Percentiles rank a stretch among this genome's conserved stretches.
phyloP scores from a whole-genome alignment of 164 flowering plant genomes.

The Piper longum region DNA sequence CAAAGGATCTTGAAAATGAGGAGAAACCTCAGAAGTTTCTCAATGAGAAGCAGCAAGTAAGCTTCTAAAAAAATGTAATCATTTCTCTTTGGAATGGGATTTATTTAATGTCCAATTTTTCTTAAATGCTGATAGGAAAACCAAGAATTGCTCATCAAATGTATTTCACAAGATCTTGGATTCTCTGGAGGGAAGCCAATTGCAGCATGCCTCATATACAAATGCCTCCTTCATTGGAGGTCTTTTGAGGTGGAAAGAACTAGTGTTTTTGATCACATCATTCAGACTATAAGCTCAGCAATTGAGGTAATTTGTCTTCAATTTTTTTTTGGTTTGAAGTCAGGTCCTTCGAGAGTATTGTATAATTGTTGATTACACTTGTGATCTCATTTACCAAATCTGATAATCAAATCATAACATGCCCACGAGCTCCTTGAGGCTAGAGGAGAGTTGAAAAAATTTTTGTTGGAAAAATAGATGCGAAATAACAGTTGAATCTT shows the following conservation, averaged over 20 bases:
- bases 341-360: not conserved
- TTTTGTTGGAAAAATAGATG: no score
- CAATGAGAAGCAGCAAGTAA: slow-evolving; percentile 83
- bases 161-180: slow-evolving; percentile 80
- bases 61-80: not conserved
- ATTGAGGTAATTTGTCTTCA: slow-evolving; percentile 45
- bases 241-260: slow-evolving; percentile 99
- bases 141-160: slow-evolving; percentile 82
- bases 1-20: slow-evolving; percentile 63
- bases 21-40: slow-evolving; percentile 84
- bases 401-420: no score
- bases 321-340: not conserved
- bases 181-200: slow-evolving; percentile 77
- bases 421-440: no score
- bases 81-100: not conserved
- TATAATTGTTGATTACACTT: not conserved
- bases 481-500: no score
- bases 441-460: no score
- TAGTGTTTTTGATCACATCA: slow-evolving; percentile 79
- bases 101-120: not conserved
- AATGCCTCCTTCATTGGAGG: slow-evolving; percentile 97
- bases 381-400: no score
- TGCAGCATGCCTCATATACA: slow-evolving; percentile 89
- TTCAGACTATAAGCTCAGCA: slow-evolving; percentile 77
- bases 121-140: slow-evolving; percentile 48